Evolutionary conservation across 768 basidiomycete genomes (phyloP).

Genomic region (Podaxis carcinomalis): DNA sequence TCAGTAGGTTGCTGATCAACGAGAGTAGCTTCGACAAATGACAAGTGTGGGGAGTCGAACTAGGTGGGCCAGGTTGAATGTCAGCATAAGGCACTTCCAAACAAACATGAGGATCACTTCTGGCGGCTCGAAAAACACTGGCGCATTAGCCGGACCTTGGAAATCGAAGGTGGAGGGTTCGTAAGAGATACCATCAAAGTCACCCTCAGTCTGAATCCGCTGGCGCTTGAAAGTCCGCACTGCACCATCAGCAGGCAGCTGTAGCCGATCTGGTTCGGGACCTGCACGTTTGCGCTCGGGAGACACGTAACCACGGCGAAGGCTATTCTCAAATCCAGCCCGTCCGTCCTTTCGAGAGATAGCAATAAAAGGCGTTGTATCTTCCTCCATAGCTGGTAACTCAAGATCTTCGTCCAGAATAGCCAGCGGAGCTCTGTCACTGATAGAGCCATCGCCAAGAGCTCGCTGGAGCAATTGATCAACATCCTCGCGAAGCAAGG

Average conservation of each 20-base stretch:
- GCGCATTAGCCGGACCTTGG: background rate
- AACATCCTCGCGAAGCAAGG: background rate
- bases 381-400: background rate
- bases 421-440: background rate
- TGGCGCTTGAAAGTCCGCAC: background rate
- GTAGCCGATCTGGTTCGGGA: background rate
- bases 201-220: background rate
- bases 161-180: constrained; percentile 5
- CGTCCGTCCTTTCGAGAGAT: background rate
- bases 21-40: background rate
- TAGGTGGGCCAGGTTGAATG: background rate
- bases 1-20: background rate
- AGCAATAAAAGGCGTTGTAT: background rate
- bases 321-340: background rate
- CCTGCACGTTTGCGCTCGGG: too few species aligned
- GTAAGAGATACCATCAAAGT: background rate
- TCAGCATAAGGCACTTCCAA: background rate
- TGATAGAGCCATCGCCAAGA: background rate
- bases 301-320: background rate
- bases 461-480: background rate
- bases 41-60: background rate
- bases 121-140: background rate
- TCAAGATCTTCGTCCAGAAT: constrained; percentile 1
- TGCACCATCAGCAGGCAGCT: too few species aligned
- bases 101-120: background rate